Evolutionary conservation across 1,139 yeast genomes (phyloP).

Genomic region (Yamadazyma dendronema): DNA sequence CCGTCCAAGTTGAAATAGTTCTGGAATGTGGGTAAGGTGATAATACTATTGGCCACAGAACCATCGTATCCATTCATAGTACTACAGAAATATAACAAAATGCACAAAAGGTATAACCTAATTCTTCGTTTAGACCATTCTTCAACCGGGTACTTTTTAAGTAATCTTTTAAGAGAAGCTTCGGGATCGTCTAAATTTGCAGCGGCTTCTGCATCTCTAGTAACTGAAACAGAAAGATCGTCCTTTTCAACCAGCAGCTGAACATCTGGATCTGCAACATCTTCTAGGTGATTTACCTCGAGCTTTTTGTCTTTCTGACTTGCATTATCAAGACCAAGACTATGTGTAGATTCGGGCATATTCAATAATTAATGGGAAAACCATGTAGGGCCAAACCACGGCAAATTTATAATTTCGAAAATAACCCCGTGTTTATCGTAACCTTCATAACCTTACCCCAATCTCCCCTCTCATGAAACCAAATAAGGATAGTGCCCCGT

Average conservation of each 20-base stretch:
- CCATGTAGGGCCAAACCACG: no score
- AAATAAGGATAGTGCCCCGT: not conserved
- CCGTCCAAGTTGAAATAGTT: conserved; percentile 15
- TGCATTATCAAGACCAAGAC: not conserved
- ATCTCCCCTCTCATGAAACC: not conserved
- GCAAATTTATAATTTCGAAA: not conserved
- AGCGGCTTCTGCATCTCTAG: conserved; percentile 2
- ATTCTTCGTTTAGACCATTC: conserved; percentile 7
- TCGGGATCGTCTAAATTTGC: conserved; percentile 9
- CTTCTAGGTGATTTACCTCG: not conserved
- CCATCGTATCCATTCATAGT: conserved; percentile 22
- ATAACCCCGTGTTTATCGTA: not conserved
- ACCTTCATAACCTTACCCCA: no score
- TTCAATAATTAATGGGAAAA: no score
- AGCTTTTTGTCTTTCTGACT: not conserved
- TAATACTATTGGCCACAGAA: conserved; percentile 17
- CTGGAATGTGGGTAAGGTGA: conserved; percentile 18
- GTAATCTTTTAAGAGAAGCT: conserved; percentile 6
- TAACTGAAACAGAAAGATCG: not conserved
- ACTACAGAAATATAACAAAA: conserved; percentile 16
- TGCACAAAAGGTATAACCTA: conserved; percentile 11
- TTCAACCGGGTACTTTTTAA: conserved; percentile 7
- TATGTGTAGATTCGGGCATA: no score
- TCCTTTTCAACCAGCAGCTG: not conserved
- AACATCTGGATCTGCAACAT: not conserved